Evolutionary conservation across 2,329 filamentous ascomycete genomes (phyloP), one percentile per base, ranked within the genome.

Genomic region (Lachnellula willkommii): DNA sequence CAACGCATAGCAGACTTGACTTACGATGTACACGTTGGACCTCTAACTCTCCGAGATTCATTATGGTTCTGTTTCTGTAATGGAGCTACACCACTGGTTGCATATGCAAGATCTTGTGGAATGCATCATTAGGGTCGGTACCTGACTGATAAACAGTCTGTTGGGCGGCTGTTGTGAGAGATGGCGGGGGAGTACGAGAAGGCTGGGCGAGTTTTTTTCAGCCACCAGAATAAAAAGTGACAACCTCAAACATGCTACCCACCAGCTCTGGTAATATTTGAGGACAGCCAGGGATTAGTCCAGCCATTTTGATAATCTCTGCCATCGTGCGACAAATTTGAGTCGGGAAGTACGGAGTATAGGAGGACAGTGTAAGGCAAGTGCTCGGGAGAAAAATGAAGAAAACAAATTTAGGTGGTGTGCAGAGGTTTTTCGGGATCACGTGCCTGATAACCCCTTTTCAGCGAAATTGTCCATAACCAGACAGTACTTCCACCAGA

Each of bases 1-100:
- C 17, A 45, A 20, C 12, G 42, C 11, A 17, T 32, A 14, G 20
- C 58, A 52, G 56, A 50, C 14, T 26, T 15, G 47, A 65, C 64
- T 64, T 57, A 69, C 67, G 54, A 52, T 65, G 59, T 52, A 62
- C 65, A 35, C 26, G 55, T 45, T 54, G 57, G 40, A 63, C 40
- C 40, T 64, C 60, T 49, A 68, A 52, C 42, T 55, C 53, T 57
- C 58, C 65, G 52, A 64, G 53, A 63, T 66, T 64, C 65, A 68
- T 69, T 53, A 22, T 32, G 28, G 4, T 32, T 32, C 1, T 32
- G 28, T 32, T 32, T 32, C 28, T 66, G 56, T 56, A 55, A 55
- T 64, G 59, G 56, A 57, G 47, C 52, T 55, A 50, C 53, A 56
- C 56, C 56, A 54, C 57, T 56, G 56, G 54, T 54, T 57, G 60